A percentile compares a stretch with the other conserved stretches of the same genome.
Conservation (phyloP, 495 filamentous ascomycete genomes). For the Neurospora sp. region DNA sequence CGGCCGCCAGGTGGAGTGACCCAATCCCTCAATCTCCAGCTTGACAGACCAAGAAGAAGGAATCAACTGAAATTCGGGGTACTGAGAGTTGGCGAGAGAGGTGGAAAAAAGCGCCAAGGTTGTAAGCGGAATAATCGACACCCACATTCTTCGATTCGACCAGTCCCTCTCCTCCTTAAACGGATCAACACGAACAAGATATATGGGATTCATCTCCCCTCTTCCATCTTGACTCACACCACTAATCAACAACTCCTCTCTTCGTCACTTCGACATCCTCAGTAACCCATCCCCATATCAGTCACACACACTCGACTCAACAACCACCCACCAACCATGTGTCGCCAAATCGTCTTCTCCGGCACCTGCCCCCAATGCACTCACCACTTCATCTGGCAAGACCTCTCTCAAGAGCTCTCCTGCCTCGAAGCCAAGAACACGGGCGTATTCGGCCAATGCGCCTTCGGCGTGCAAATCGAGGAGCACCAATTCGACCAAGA, state of each 20-base stretch:
- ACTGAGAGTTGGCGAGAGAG: too few relatives aligned
- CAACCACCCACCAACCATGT: constrained; percentile 19
- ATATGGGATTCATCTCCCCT: background rate
- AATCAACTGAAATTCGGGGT: background rate
- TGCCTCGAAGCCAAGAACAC: constrained; percentile 31
- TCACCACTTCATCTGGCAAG: constrained; percentile 17
- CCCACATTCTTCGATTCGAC: background rate
- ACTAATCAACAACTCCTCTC: background rate
- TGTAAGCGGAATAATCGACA: too few relatives aligned
- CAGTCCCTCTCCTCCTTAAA: background rate
- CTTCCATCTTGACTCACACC: background rate
- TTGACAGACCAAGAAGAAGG: background rate
- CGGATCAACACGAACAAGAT: background rate
- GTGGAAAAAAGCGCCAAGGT: too few relatives aligned
- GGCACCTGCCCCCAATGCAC: constrained; percentile 23
- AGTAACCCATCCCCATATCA: background rate
- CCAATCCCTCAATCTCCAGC: background rate
- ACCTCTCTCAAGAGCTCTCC: constrained; percentile 23
- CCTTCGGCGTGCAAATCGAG: constrained; percentile 17
- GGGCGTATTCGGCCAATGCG: constrained; percentile 22
- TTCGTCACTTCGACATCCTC: background rate
- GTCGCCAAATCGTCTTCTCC: constrained; percentile 23
- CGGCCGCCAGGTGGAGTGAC: background rate
- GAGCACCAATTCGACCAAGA: constrained; percentile 27
- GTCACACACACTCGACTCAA: background rate